Evolutionary conservation across 371 early-diverging fungal species (phyloP).

Genomic region (Quaeritorhiza haematococci): DNA sequence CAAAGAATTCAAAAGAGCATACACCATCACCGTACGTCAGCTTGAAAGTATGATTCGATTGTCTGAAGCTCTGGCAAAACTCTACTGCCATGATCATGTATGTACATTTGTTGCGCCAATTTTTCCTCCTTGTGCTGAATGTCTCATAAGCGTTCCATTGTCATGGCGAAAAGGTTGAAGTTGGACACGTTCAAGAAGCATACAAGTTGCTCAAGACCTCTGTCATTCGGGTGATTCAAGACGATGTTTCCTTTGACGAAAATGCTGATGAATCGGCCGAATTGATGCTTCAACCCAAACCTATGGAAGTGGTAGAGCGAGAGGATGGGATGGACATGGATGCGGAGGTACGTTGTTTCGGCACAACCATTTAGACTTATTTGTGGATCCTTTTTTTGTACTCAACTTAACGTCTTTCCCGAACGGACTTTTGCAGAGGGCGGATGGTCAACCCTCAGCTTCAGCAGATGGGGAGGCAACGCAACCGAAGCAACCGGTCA

Average conservation of each 20-base stretch:
- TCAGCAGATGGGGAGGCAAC: not conserved
- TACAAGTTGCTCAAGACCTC: constrained; percentile 84
- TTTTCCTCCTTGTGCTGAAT: not conserved
- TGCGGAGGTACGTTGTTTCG: constrained; percentile 1
- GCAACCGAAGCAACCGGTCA: constrained; percentile 21
- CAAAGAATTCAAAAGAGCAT: constrained; percentile 17
- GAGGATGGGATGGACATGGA: constrained; percentile 10
- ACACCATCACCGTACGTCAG: constrained; percentile 98
- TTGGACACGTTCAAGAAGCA: constrained; percentile 88
- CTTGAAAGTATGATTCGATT: constrained; percentile 97
- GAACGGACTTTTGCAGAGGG: too few species aligned
- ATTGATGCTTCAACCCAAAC: not conserved
- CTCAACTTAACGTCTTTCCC: too few species aligned
- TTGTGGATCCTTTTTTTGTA: not conserved
- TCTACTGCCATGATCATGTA: constrained; percentile 73
- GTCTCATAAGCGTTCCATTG: not conserved
- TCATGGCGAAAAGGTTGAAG: constrained; percentile 45
- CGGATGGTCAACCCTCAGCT: too few species aligned
- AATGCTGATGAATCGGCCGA: constrained; percentile 44
- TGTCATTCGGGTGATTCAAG: constrained; percentile 89
- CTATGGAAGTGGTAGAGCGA: constrained; percentile 8
- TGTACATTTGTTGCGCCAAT: constrained; percentile 10
- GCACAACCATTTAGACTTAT: not conserved
- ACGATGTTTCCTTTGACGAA: constrained; percentile 64
- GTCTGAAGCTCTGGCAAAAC: constrained; percentile 95